Evolutionary conservation across 2,329 filamentous ascomycete genomes (phyloP).

Genomic region (Diaporthe ilicicola): DNA sequence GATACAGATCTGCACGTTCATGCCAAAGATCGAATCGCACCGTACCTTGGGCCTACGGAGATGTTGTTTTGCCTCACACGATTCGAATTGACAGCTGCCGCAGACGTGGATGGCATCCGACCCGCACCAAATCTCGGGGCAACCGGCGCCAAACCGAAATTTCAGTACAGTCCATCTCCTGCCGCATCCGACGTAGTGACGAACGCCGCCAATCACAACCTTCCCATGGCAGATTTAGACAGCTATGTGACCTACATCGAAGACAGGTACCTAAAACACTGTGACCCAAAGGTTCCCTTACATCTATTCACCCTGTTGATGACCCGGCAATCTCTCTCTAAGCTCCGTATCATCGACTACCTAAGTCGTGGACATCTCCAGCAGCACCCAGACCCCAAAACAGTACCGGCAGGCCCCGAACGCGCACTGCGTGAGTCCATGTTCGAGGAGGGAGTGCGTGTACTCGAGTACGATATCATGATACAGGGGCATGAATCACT

Average conservation of each 20-base stretch:
- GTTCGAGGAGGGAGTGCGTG: conserved; percentile 63
- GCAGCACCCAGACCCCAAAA: conserved; percentile 41
- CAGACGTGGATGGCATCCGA: conserved; percentile 53
- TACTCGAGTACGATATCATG: conserved; percentile 67
- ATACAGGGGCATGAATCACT: conserved; percentile 61
- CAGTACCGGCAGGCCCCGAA: conserved; percentile 47
- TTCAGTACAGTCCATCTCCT: conserved; percentile 46
- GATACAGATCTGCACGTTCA: conserved; percentile 67
- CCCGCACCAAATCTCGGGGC: conserved; percentile 23
- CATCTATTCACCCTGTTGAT: conserved; percentile 68
- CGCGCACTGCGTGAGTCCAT: conserved; percentile 57
- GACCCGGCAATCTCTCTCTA: conserved; percentile 63
- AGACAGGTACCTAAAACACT: conserved; percentile 62
- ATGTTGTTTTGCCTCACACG: conserved; percentile 67
- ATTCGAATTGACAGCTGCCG: conserved; percentile 65
- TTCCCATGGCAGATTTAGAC: conserved; percentile 59
- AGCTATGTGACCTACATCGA: conserved; percentile 65
- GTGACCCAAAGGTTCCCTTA: conserved; percentile 65
- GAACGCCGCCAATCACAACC: conserved; percentile 59
- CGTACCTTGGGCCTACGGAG: conserved; percentile 63
- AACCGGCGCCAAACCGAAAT: conserved; percentile 32
- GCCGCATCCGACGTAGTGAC: conserved; percentile 54
- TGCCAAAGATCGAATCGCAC: conserved; percentile 61
- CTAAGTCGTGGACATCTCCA: conserved; percentile 56
- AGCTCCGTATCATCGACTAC: conserved; percentile 64